Evolutionary conservation across 257 asterid genomes (phyloP), one percentile per base, ranked within the genome.

Genomic region (Scutellaria galericulata): DNA sequence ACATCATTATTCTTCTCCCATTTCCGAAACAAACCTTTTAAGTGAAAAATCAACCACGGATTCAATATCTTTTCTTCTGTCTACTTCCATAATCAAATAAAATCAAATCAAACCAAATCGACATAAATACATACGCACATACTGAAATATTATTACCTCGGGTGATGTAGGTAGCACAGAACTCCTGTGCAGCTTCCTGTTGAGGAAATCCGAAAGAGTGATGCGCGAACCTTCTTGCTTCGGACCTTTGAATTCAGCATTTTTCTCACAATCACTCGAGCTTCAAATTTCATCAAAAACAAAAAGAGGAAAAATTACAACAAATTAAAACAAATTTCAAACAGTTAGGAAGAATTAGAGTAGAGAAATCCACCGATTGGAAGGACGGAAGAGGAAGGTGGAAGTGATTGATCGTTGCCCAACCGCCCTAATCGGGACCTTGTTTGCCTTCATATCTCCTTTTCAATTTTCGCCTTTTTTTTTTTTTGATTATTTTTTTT

Each of bases 331-430:
- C 0, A 57, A 39, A 11, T 6, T 5, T 0, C 27, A 46, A 62
- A 58, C 2, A 18, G 9, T 35, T 40, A 14, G n/a, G 24, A 6
- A 39, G 39, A 7, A 12, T 31, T 18, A 7, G 37, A 41, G 58
- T 7, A n/a, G 8, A 24, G 45, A 66, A 3, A 14, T 68, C 14
- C 68, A 89, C 95, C 84, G 82, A 78, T 78, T 78, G 52, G 91
- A 22, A 68, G 85, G 70, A 52, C 84, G 90, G 68, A 86, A 85
- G 77, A 84, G 82, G 73, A 71, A 73, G 1, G 89, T 78, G 15
- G 94, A 86, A 35, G 81, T 48, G 75, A 89, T 88, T 8, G 96
- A 81, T 64, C 96, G 93, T 68, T 92, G 96, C 37, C 97, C 97
- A 72, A 64, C 1, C 57, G 80, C 80, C 77, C 89, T 83, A 10